Evolutionary conservation across 257 asterid species (phyloP).

Genomic region (Solanum bulbocastanum): DNA sequence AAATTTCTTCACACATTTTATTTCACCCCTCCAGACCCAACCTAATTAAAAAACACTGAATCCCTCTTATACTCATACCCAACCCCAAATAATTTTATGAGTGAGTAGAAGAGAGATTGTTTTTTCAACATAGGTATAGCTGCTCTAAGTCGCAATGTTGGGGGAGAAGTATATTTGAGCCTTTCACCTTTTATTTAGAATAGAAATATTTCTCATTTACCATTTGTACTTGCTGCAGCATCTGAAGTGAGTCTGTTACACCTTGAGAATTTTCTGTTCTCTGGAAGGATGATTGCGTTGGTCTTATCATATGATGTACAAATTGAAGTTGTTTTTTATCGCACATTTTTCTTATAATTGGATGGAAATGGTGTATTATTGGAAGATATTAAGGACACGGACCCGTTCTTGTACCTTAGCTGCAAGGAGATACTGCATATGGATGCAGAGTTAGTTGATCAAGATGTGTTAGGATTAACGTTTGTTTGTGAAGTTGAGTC

Average conservation of each 20-base stretch:
- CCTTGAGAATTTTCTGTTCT: slow-evolving; percentile 64
- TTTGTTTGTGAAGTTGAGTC: slow-evolving; percentile 64
- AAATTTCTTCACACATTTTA: background rate
- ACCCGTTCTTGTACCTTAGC: slow-evolving; percentile 65
- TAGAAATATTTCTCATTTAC: background rate
- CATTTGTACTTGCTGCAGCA: slow-evolving; percentile 52
- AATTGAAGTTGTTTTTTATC: slow-evolving; percentile 68
- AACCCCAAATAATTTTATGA: background rate
- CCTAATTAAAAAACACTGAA: no score
- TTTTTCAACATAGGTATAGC: background rate
- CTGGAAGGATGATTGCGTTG: slow-evolving; percentile 78
- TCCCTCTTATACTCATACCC: background rate
- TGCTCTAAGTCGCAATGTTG: background rate
- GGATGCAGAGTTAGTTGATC: slow-evolving; percentile 60
- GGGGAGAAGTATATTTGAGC: background rate
- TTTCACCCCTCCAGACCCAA: background rate
- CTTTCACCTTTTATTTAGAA: background rate
- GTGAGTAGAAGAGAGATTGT: background rate
- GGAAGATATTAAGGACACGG: slow-evolving; percentile 68
- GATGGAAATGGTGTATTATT: slow-evolving; percentile 46
- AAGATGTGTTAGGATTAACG: slow-evolving; percentile 69
- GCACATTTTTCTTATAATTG: slow-evolving; percentile 53
- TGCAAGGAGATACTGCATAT: slow-evolving; percentile 46
- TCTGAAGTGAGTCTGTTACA: slow-evolving; percentile 76
- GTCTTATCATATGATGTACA: slow-evolving; percentile 84